Evolutionary conservation across 2,329 filamentous ascomycete genomes (phyloP).

Genomic region (Penicillium sp.): DNA sequence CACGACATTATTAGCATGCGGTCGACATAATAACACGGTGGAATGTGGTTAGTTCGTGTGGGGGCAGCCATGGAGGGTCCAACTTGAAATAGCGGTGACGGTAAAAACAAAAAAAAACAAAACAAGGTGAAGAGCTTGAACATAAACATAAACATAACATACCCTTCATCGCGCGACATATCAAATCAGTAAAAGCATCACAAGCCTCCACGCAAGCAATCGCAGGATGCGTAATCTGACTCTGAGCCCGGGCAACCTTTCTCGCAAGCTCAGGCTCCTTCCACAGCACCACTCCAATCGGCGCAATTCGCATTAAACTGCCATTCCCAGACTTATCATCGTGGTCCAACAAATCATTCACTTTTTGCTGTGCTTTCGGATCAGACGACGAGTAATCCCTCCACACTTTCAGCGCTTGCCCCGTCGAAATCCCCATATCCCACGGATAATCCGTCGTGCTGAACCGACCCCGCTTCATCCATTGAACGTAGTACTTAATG

Average conservation of each 20-base stretch:
- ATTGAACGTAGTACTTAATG: conserved; percentile 43
- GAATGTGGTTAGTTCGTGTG: not conserved
- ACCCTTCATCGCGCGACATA: conserved; percentile 36
- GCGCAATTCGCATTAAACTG: conserved; percentile 48
- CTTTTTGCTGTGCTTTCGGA: conserved; percentile 19
- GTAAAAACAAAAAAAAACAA: not conserved
- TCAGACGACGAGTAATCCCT: conserved; percentile 3
- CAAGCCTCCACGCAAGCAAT: conserved; percentile 46
- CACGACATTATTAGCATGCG: not conserved
- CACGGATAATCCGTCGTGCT: conserved; percentile 41
- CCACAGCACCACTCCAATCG: conserved; percentile 40
- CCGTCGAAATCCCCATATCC: conserved; percentile 45
- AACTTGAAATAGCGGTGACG: conserved; percentile 11
- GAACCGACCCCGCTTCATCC: conserved; percentile 43
- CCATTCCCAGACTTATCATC: conserved; percentile 42
- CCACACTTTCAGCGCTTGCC: conserved; percentile 39
- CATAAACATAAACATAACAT: not conserved
- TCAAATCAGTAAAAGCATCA: conserved; percentile 40
- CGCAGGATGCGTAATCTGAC: conserved; percentile 45
- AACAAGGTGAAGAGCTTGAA: not conserved
- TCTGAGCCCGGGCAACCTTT: conserved; percentile 31
- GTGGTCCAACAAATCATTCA: conserved; percentile 19
- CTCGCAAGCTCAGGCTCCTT: conserved; percentile 26
- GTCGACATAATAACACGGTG: not conserved
- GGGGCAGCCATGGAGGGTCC: too few relatives aligned